Base-by-base conservation (phyloP, 805 yeast genomes). In the Lipomyces kockii region DNA sequence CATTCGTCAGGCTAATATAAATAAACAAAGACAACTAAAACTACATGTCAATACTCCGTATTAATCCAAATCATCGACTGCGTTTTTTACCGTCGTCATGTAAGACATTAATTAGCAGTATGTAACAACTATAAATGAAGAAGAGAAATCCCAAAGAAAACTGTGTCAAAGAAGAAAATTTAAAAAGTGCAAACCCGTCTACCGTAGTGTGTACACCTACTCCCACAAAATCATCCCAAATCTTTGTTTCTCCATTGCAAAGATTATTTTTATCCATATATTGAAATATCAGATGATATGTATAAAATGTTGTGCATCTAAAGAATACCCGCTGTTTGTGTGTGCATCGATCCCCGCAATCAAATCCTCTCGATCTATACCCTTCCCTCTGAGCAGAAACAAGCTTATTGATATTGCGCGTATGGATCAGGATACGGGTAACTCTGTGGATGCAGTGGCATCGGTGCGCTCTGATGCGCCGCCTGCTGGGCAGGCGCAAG, bases 371-470 rank as follows among this genome's bases (percentile, higher is more conserved):
- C 27, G 2, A 25, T 37, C 43, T 12, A 8, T 17, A 25, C 43
- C 17, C 17, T 4, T 37, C 12, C 1, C 22, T 17, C 20, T 43
- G 49, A 17, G 9, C 49, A n/a, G 3, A n/a, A 25, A 52, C 7
- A 11, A 22, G 53, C 58, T 56, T 32, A 56, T 29, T 34, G 60
- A 27, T 56, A 56, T 12, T 54, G 57, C 8, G 11, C 57, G 37
- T 56, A 56, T 32, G 60, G 60, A n/a, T 56, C 60, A 12, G 43
- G 60, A 56, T 52, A 52, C 34, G 55, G 20, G 11, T 56, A 56
- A 27, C 49, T 7, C 25, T 56, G 60, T 5, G 60, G 37, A 56
- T 56, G 60, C 60, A 56, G 14, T n/a, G 32, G 60, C 56, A 56
- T 34, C 14, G 32, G 60, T 25, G n/a, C 60, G 25, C 29, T 9